Evolutionary conservation across 2,329 filamentous ascomycete genomes (phyloP).

Genomic region (Colletotrichum gloeosporioides): DNA sequence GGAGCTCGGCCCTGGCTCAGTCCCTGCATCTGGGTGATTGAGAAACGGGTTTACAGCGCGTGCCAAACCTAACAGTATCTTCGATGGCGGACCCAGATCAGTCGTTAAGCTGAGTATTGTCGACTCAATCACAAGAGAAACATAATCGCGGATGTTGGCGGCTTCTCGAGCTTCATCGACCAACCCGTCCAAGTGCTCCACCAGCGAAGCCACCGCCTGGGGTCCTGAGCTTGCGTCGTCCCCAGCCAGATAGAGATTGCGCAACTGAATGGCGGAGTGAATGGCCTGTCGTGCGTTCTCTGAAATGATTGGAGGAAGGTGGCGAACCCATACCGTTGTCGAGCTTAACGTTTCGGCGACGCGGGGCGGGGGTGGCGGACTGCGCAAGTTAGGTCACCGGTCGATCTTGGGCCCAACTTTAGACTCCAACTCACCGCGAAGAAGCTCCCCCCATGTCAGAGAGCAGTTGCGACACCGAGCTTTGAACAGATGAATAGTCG

Average conservation of each 20-base stretch:
- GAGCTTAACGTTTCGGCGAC: constrained; percentile 13
- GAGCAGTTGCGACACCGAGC: background rate
- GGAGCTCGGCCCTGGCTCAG: background rate
- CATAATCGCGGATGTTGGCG: constrained; percentile 21
- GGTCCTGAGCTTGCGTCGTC: background rate
- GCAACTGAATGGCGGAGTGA: background rate
- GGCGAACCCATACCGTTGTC: constrained; percentile 14
- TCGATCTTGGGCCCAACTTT: background rate
- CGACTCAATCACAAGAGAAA: constrained; percentile 8
- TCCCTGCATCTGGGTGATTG: background rate
- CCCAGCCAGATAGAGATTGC: constrained; percentile 7
- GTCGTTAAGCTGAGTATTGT: constrained; percentile 2
- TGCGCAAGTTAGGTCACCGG: background rate
- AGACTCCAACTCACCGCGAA: background rate
- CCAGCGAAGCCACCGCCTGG: background rate
- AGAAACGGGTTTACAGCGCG: constrained; percentile 21
- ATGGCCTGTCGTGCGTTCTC: constrained; percentile 8
- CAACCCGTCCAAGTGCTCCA: background rate
- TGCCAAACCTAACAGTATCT: constrained; percentile 5
- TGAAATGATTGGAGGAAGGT: constrained; percentile 22
- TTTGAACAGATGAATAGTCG: background rate
- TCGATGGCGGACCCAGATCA: background rate
- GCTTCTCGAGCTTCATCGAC: background rate
- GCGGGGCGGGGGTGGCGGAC: constrained; percentile 9
- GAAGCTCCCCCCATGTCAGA: constrained; percentile 10